Evolutionary conservation across 2,329 filamentous ascomycete species (phyloP).

Genomic region (Cladosporium sp.): DNA sequence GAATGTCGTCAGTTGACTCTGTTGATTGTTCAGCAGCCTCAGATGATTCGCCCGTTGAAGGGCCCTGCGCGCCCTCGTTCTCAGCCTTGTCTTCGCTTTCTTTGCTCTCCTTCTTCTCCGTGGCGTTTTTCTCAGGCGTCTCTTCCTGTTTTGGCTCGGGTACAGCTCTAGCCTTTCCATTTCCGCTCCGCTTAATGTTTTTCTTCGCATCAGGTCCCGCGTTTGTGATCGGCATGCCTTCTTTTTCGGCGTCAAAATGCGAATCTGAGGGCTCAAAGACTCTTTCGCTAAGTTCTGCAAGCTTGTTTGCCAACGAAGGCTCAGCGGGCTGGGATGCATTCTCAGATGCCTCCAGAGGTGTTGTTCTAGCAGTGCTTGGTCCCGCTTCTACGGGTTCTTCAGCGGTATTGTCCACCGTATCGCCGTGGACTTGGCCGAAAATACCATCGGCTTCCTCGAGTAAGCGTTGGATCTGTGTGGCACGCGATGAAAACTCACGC

Average conservation of each 20-base stretch:
- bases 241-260: constrained; percentile 10
- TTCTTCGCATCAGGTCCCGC: constrained; percentile 32
- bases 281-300: background rate
- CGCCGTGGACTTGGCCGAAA: constrained; percentile 4
- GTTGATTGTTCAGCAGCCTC: background rate
- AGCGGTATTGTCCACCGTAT: background rate
- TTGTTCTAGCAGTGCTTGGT: background rate
- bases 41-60: background rate
- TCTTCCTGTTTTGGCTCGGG: constrained; percentile 14
- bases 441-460: constrained; percentile 40
- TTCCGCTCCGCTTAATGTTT: constrained; percentile 29
- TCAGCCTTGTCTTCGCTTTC: constrained; percentile 17
- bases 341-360: constrained; percentile 4
- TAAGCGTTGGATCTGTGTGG: constrained; percentile 44
- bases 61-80: constrained; percentile 7
- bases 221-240: constrained; percentile 32
- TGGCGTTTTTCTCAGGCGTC: background rate
- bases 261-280: background rate
- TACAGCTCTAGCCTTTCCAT: constrained; percentile 23
- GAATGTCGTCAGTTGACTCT: constrained; percentile 7
- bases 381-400: background rate
- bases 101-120: constrained; percentile 14
- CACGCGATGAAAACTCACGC: constrained; percentile 42
- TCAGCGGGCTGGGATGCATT: background rate
- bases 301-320: background rate